phyloP scores from a whole-genome alignment of 305 asterid genomes.

The Fraxinus floribunda region DNA sequence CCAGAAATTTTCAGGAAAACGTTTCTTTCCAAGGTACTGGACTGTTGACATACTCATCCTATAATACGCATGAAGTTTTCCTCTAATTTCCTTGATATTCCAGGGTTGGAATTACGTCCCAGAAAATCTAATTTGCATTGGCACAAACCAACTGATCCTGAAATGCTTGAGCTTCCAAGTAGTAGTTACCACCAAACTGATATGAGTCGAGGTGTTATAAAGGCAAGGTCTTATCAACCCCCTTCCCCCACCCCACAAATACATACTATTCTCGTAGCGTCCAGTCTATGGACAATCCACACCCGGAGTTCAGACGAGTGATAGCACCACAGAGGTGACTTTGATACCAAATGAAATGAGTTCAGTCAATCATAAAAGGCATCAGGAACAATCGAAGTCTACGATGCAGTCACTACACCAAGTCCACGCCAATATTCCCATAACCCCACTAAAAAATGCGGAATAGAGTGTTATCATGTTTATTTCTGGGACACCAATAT shows the following conservation, averaged over 20 bases:
- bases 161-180: background rate
- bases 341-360: background rate
- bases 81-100: background rate
- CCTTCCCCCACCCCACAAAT: slow-evolving; percentile 2
- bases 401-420: background rate
- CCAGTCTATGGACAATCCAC: slow-evolving; percentile 8
- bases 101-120: background rate
- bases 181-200: background rate
- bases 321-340: slow-evolving; percentile 4
- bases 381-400: background rate
- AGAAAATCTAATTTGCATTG: background rate
- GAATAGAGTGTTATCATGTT: background rate
- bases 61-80: background rate
- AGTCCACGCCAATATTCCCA: background rate
- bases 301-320: background rate
- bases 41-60: background rate
- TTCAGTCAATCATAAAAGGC: background rate
- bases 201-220: background rate
- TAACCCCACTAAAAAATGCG: background rate
- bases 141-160: background rate
- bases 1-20: slow-evolving; percentile 2
- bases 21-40: slow-evolving; percentile 7
- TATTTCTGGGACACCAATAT: background rate
- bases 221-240: background rate
- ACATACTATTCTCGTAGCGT: background rate